These are phyloP conservation scores for Ophiostoma piceae DNA, from an alignment of 2,329 filamentous ascomycete genomes.

Conservation along the genomic window DNA sequence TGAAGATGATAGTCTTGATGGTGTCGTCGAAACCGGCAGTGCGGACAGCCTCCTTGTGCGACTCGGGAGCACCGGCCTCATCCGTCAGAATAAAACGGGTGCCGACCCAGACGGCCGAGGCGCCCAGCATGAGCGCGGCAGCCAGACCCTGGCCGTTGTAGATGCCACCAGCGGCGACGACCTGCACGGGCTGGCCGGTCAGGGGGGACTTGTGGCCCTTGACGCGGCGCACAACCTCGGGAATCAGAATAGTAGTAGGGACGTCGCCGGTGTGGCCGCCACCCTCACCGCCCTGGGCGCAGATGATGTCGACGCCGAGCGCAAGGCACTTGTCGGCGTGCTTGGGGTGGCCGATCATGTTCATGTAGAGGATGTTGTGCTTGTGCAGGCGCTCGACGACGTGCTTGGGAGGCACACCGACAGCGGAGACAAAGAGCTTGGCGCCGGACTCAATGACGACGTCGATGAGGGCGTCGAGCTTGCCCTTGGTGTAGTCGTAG, in stretches of 20 bases:
- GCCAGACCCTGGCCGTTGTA: constrained; percentile 89
- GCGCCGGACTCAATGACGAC: constrained; percentile 90
- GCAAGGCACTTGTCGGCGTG: constrained; percentile 95
- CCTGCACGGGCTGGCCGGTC: constrained; percentile 81
- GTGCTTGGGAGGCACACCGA: constrained; percentile 83
- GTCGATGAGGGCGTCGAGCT: constrained; percentile 82
- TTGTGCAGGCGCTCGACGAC: constrained; percentile 89
- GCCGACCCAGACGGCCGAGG: constrained; percentile 89
- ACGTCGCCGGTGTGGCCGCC: constrained; percentile 95
- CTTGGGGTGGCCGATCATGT: constrained; percentile 99
- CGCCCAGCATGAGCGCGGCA: constrained; percentile 86
- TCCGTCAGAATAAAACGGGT: constrained; percentile 91
- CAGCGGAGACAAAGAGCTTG: constrained; percentile 91
- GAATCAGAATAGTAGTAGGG: constrained; percentile 86
- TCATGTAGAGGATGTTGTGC: constrained; percentile 91
- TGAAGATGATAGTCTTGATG: constrained; percentile 96
- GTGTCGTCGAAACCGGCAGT: constrained; percentile 94
- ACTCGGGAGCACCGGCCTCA: constrained; percentile 87
- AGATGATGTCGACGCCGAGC: constrained; percentile 90
- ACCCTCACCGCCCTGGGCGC: constrained; percentile 95
- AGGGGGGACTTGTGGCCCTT: constrained; percentile 78
- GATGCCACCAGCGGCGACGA: constrained; percentile 89
- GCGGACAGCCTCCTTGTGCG: constrained; percentile 91
- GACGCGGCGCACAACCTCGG: constrained; percentile 77
- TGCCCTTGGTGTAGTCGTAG: constrained; percentile 99